Evolutionary conservation across 352 stramenopile genomes (phyloP), one percentile per base, ranked within the genome.

Genomic region (Achlya hypogyna): DNA sequence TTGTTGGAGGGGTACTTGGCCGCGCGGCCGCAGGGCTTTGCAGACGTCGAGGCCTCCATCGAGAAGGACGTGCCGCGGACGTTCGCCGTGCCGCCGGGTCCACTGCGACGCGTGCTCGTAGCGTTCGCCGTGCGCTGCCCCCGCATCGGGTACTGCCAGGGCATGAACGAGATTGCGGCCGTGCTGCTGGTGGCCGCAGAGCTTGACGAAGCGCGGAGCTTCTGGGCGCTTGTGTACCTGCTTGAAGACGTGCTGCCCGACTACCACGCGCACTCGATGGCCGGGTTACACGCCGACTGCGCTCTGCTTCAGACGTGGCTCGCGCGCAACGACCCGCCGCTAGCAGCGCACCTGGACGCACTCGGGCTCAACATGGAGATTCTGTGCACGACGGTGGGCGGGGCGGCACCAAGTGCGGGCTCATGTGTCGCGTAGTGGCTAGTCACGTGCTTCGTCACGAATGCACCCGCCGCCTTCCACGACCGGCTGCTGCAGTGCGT

Each of bases 341-440:
- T 93, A n/a, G 79, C 89, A 43, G 38, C 71, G 1, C 81, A 91
- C 54, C 71, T 93, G 51, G 78, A 81, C 29, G 81, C 87, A 29
- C 73, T 89, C 8, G 84, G 84, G 0, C 69, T 93, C 47, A 93
- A 93, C 69, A 93, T 93, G 84, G 84, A 93, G 59, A 90, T 93
- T 58, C 67, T 93, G 27, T 93, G 84, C 72, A 93, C 84, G 1
- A 91, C 42, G 1, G 54, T 63, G 51, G 1, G 32, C 10, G 1
- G 12, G 6, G 22, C 22, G 3, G 9, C 9, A 28, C 10, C 14
- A 59, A n/a, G 18, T 62, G 8, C 20, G 5, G 8, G 18, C 45
- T 42, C 22, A 28, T 32, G 42, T 9, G 0, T 32, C 25, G 12
- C 25, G 16, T 63, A 93, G 63, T 93, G 84, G 84, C 80, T 93